Conservation (phyloP, 371 early-diverging fungal species). For the Sporodiniella umbellata region DNA sequence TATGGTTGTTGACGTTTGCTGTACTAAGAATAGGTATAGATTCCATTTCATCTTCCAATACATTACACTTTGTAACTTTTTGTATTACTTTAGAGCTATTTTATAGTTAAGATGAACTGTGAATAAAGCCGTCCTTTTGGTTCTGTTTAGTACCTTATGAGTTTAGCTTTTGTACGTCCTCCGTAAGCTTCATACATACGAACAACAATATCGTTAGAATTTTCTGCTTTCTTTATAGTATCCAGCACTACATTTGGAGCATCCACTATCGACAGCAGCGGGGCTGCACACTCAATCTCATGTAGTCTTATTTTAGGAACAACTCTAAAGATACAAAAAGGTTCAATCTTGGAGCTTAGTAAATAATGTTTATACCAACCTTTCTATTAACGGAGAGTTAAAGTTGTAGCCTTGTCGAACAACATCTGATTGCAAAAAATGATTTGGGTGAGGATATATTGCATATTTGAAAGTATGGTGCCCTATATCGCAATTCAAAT, state of each 20-base stretch:
- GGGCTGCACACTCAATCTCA: conserved; percentile 10
- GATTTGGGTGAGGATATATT: conserved; percentile 79
- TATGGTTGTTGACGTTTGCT: conserved; percentile 9
- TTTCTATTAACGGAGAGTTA: conserved; percentile 69
- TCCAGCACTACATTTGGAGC: conserved; percentile 81
- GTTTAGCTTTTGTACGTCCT: conserved; percentile 63
- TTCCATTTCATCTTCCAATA: conserved; percentile 70
- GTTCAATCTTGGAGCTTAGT: no score
- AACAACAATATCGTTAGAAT: conserved; percentile 65
- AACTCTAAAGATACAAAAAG: conserved; percentile 15
- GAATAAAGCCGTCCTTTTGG: no score
- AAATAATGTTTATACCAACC: no score
- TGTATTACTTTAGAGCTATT: conserved; percentile 42
- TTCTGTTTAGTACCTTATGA: conserved; percentile 47
- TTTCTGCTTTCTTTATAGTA: conserved; percentile 82
- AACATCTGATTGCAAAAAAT: conserved; percentile 78
- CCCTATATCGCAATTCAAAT: conserved; percentile 47
- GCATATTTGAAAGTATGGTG: conserved; percentile 83
- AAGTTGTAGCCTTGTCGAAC: conserved; percentile 83
- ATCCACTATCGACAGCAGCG: conserved; percentile 58
- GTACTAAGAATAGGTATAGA: conserved; percentile 13
- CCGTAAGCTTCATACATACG: conserved; percentile 88
- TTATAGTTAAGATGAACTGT: no score
- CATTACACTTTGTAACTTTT: conserved; percentile 63
- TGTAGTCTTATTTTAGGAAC: conserved; percentile 7